phyloP scores from a whole-genome alignment of 148 eudicot genomes.

The Heliosperma pusillum region DNA sequence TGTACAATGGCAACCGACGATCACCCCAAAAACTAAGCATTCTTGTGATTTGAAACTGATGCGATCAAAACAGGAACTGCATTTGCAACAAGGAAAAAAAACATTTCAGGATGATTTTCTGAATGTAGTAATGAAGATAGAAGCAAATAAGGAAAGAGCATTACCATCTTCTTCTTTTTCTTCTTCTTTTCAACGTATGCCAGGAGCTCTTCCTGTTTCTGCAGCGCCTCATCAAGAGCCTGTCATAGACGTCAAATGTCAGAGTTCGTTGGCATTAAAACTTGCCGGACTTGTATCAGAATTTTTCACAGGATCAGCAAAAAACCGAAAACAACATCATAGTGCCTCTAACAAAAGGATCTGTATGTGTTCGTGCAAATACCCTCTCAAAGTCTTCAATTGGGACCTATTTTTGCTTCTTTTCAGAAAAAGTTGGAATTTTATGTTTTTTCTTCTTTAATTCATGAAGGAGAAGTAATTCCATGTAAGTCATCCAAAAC shows the following conservation, averaged over 20 bases:
- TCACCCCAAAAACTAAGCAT: not conserved
- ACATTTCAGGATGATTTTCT: not conserved
- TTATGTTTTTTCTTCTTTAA: too few relatives aligned
- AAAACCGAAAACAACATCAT: too few relatives aligned
- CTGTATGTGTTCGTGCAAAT: too few relatives aligned
- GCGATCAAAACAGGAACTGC: slow-evolving; percentile 40
- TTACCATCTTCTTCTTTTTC: slow-evolving; percentile 81
- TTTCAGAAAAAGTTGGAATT: too few relatives aligned
- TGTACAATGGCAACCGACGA: not conserved
- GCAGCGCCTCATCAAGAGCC: slow-evolving; percentile 74
- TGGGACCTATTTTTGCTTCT: too few relatives aligned
- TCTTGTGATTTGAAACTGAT: not conserved
- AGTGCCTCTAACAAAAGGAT: too few relatives aligned
- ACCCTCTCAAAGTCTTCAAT: too few relatives aligned
- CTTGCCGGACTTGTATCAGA: not conserved
- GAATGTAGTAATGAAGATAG: not conserved
- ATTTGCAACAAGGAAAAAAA: slow-evolving; percentile 13
- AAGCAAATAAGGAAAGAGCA: not conserved
- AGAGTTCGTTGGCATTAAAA: not conserved
- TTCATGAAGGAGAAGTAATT: too few relatives aligned
- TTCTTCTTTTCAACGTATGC: slow-evolving; percentile 81
- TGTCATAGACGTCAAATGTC: slow-evolving; percentile 30
- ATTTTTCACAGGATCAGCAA: not conserved
- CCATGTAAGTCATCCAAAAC: too few relatives aligned
- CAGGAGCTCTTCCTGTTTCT: slow-evolving; percentile 56